Evolutionary conservation across 2,329 filamentous ascomycete species (phyloP), one percentile per base, ranked within the genome.

Genomic region (Thielaviopsis euricoi): DNA sequence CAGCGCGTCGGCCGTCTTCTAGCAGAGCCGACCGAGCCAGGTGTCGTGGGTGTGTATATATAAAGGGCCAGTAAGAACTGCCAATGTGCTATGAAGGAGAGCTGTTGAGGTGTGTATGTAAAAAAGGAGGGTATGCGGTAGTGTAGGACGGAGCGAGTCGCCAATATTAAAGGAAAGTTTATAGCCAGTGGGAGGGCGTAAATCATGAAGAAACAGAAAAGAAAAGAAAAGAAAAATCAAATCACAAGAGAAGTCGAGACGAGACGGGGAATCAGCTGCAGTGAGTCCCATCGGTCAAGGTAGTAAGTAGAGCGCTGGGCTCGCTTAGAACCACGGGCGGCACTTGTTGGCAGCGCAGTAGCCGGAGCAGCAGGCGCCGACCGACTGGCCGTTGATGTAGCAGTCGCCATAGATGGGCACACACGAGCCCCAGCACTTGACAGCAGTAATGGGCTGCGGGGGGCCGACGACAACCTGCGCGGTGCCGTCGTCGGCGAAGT

Each of bases 401-500:
- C 73, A 74, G 23, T 66, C 64, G 22, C 71, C 64, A 55, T 71
- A 73, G 5, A 66, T 71, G 1, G 67, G 61, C n/a, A 76, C 66
- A 62, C 73, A 77, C 2, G 65, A 62, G 56, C 73, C 72, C 55
- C 67, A 62, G 65, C 74, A 76, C 62, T 67, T 71, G 22, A 77
- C 73, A 15, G 66, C 67, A 6, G 65, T 65, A 55, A 78, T 68
- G 3, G 71, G 69, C 64, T 72, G 68, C 3, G 75, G 73, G 22
- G 74, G 74, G 0, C 72, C 71, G 23, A 78, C 67, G 9, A 70
- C 64, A 22, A 78, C 66, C 58, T 73, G 70, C 62, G 71, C 67
- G 17, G 67, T 61, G 10, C 71, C 71, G 2, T 62, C 57, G 1
- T 62, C 43, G 29, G 64, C 65, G 61, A 69, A 66, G 56, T 64